These are phyloP conservation scores for Talaromyces sp. DNA, from an alignment of 2,329 filamentous ascomycete species.

Conservation along the genomic window DNA sequence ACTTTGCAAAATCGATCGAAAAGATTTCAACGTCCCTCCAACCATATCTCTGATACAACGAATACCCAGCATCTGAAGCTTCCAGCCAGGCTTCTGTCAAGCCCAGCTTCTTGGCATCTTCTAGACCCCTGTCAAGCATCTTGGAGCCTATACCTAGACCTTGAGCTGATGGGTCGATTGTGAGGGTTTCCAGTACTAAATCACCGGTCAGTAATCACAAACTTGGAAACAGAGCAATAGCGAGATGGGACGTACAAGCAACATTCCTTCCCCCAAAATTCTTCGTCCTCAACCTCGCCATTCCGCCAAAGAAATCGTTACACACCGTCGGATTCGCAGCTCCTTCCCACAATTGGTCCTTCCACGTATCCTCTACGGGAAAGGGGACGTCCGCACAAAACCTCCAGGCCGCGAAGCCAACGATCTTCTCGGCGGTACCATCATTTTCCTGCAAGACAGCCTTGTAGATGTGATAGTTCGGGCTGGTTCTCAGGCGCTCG, in stretches of 20 bases:
- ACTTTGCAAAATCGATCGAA: conserved; percentile 8
- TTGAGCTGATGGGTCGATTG: conserved; percentile 12
- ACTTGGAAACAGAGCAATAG: too few relatives aligned
- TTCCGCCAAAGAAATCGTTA: conserved; percentile 17
- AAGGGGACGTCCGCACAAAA: conserved; percentile 13
- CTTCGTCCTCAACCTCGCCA: conserved; percentile 6
- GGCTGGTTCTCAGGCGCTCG: not conserved
- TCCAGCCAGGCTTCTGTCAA: conserved; percentile 13
- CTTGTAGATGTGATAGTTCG: conserved; percentile 8
- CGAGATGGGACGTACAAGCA: conserved; percentile 10
- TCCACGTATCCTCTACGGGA: conserved; percentile 11
- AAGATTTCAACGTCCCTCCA: conserved; percentile 9
- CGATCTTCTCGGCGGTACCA: not conserved
- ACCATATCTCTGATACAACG: conserved; percentile 15
- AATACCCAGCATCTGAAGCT: conserved; percentile 10
- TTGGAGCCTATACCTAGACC: conserved; percentile 9
- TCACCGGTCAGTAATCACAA: not conserved
- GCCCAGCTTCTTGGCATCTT: conserved; percentile 5
- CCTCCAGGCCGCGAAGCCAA: conserved; percentile 10
- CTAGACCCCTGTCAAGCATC: conserved; percentile 11
- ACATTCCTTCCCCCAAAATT: conserved; percentile 15
- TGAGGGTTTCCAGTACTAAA: conserved; percentile 11
- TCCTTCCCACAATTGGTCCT: conserved; percentile 12
- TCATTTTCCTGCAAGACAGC: conserved; percentile 4
- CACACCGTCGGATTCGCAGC: conserved; percentile 10